Evolutionary conservation across 106 monocot genomes (phyloP), one percentile per base, ranked within the genome.

Genomic region (Chionographis japonica): DNA sequence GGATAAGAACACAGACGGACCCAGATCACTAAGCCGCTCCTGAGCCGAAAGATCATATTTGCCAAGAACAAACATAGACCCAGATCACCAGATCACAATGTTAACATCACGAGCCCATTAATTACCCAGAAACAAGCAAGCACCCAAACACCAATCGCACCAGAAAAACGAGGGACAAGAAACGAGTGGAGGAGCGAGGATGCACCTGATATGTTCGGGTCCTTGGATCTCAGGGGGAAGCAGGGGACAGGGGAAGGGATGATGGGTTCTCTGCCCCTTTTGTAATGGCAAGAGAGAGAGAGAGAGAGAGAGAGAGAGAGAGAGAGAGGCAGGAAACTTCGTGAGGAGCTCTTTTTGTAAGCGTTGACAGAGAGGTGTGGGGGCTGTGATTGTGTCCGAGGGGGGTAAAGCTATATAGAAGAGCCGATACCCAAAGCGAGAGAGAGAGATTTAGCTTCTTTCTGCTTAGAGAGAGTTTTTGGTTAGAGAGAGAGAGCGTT

Each of bases 331-430:
- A 75, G 75, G 84, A 88, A 88, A 84, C 84, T 88, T 88, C 84
- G 79, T 64, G 77, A 57, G 74, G 36, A 76, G 66, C 74, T 77
- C 80, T 87, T 84, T 88, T 84, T 78, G 84, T 81, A 73, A 70
- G 84, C 81, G 84, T 84, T 84, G 78, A 75, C 84, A 41, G 64
- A 3, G 46, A 2, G 19, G 13, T 37, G 49, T 0, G 6, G 56
- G 11, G 17, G 41, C 49, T 50, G 74, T 58, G 61, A 27, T 27
- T 20, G 69, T 43, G 19, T 53, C 56, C 52, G 17, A 61, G 54
- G 49, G 64, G 46, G 42, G 56, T 16, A 65, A 67, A 60, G 54
- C 52, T 58, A 27, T 37, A 49, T 50, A 36, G 46, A 49, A 50
- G 51, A 67, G 52, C 36, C 14, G 46, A 50, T 51, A 12, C n/a